Percentiles rank a stretch among this genome's conserved stretches.
Evolutionary conservation across 2,329 filamentous ascomycete species (phyloP).

Genomic region (Colletotrichum orbiculare): DNA sequence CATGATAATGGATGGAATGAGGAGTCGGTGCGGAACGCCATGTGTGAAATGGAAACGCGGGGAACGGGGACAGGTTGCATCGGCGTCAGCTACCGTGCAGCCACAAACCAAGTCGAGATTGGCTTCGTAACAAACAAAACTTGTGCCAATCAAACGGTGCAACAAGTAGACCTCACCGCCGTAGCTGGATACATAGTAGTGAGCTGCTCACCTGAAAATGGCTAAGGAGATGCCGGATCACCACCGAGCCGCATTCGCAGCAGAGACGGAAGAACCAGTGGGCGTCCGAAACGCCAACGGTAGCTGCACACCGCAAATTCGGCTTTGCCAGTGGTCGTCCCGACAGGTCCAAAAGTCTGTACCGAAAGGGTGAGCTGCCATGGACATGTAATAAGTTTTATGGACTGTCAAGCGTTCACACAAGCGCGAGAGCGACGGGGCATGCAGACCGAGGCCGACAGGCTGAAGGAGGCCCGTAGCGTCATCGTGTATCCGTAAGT

Average conservation of each 20-base stretch:
- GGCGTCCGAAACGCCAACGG: background rate
- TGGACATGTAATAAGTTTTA: background rate
- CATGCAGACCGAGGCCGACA: conserved; percentile 20
- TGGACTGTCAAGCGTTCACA: conserved; percentile 8
- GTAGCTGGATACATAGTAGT: background rate
- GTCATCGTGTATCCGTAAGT: conserved; percentile 4
- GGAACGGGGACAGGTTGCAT: conserved; percentile 11
- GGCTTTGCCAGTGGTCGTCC: background rate
- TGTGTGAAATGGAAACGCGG: conserved; percentile 33
- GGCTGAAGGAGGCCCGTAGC: conserved; percentile 13
- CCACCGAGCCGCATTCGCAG: conserved; percentile 21
- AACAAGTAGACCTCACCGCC: conserved; percentile 13
- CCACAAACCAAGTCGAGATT: conserved; percentile 6
- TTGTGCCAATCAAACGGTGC: conserved; percentile 6
- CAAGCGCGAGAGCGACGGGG: conserved; percentile 9
- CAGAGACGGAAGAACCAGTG: conserved; percentile 12
- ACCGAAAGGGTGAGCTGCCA: conserved; percentile 4
- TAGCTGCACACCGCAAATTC: conserved; percentile 26
- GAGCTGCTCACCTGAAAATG: conserved; percentile 2
- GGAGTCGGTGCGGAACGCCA: conserved; percentile 9
- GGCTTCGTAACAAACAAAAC: conserved; percentile 11
- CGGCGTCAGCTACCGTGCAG: conserved; percentile 15
- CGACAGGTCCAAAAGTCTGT: conserved; percentile 13
- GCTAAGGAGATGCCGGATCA: conserved; percentile 17
- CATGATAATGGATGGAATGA: conserved; percentile 15